A percentile compares a stretch with the other conserved stretches of the same genome.
Conservation (phyloP, 257 asterid species). For the Solanum pennellii region DNA sequence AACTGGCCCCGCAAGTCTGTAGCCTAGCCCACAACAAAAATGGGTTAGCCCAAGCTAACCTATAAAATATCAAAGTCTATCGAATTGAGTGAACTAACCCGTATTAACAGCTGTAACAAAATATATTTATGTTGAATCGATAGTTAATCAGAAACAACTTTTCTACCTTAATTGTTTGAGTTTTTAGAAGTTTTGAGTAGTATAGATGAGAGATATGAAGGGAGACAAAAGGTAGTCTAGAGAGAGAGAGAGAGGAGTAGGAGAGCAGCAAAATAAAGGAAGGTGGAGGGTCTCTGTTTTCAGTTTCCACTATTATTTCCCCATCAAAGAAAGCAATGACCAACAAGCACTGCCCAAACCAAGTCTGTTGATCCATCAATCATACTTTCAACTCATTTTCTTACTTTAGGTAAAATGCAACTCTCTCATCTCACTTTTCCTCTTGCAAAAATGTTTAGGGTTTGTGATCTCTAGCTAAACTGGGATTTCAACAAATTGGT, state of each 20-base stretch:
- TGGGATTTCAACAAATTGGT: neutral
- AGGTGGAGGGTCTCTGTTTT: neutral
- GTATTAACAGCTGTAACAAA: too few relatives aligned
- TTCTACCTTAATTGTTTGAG: neutral
- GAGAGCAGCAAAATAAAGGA: neutral
- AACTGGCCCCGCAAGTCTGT: too few relatives aligned
- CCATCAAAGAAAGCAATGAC: neutral
- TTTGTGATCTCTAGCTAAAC: neutral
- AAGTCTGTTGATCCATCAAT: neutral
- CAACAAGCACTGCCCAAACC: neutral
- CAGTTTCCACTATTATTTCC: neutral
- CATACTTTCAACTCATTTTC: neutral
- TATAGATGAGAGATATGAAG: neutral
- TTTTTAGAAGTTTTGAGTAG: neutral
- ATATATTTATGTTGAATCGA: neutral
- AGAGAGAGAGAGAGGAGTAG: neutral
- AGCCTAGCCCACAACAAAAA: too few relatives aligned
- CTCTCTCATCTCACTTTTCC: neutral
- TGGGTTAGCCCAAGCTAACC: too few relatives aligned
- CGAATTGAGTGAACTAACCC: accelerated
- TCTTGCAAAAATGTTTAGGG: neutral
- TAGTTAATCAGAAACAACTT: neutral
- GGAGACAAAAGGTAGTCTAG: neutral
- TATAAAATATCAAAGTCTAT: too few relatives aligned
- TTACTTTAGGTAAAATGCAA: neutral